Base-by-base conservation (phyloP, 352 stramenopile genomes). In the Globisporangium abappressorium region DNA sequence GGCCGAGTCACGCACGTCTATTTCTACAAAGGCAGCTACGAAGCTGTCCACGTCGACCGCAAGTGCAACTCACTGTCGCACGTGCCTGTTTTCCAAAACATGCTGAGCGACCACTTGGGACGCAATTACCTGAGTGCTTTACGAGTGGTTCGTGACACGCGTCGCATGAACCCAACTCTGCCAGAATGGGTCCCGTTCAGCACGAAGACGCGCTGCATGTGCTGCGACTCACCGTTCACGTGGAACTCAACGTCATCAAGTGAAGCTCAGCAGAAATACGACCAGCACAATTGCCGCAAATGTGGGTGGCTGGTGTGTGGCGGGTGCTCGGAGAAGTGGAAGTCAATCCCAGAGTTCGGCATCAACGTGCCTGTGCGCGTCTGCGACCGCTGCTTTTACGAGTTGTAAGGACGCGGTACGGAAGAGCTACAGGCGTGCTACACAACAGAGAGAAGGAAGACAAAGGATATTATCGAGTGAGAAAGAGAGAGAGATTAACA, bases 181-280 rank as follows among this genome's bases (percentile, higher is more conserved):
- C 86, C 86, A 0, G 78, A 88, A 60, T 96, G 88, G 88, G 72
- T 92, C 7, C 76, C 84, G 20, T 96, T 92, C 56, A 86, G 85
- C 62, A 94, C 86, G 3, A 91, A 93, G 70, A 92, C 85, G 33
- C 84, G 85, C 15, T 96, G 88, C 74, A 92, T 94, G 89, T 94
- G 85, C 75, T 96, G 89, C 68, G 87, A 95, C 68, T 87, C 80
- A 24, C 86, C 87, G 22, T 96, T 96, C 68, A 96, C 89, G 55
- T 96, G 89, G 89, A 94, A 94, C 68, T 94, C 86, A 70, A 96
- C 88, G 61, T 95, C 87, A n/a, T 89, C 77, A 24, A 95, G 87
- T 59, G 87, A 97, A 59, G 89, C 91, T 2, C 91, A 97, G 70
- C 82, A 92, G 61, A 94, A 94, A 57, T 83, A 84, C 36, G 91